Evolutionary conservation across 306 rosid genomes (phyloP).

Genomic region (Vigna unguiculata): DNA sequence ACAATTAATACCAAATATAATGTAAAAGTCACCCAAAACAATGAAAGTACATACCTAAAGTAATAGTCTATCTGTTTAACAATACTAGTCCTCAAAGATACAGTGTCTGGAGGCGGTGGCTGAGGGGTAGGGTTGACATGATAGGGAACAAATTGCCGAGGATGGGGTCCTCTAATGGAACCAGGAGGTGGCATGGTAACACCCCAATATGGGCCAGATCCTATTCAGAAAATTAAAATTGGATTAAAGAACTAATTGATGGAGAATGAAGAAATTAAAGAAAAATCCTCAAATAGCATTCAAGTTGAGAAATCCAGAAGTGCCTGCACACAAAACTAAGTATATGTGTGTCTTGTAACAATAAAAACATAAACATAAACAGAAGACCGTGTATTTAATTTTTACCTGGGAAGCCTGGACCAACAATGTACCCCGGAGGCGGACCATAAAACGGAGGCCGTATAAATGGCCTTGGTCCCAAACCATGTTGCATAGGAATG

Average conservation of each 20-base stretch:
- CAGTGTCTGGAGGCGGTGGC: conserved; percentile 60
- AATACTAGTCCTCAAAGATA: conserved; percentile 62
- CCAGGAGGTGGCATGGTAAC: conserved; percentile 72
- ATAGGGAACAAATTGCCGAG: conserved; percentile 64
- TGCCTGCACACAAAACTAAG: not conserved
- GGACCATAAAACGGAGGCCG: conserved; percentile 76
- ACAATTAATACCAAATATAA: conserved; percentile 30
- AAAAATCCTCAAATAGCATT: conserved; percentile 11
- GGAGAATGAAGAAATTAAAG: conserved; percentile 10
- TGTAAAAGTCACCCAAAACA: conserved; percentile 20
- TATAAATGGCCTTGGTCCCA: conserved; percentile 77
- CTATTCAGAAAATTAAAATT: conserved; percentile 52
- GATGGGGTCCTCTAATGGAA: conserved; percentile 73
- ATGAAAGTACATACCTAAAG: conserved; percentile 68
- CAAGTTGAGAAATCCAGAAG: conserved; percentile 18
- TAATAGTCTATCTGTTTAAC: conserved; percentile 89
- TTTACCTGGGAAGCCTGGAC: conserved; percentile 82
- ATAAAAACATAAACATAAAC: not conserved
- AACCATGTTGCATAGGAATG: conserved; percentile 70
- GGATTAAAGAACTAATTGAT: conserved; percentile 28
- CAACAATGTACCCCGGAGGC: conserved; percentile 77
- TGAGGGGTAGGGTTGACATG: conserved; percentile 63
- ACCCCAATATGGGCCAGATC: conserved; percentile 77
- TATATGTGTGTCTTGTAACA: not conserved
- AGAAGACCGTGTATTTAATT: conserved; percentile 32